A percentile compares a stretch with the other conserved stretches of the same genome.
Conservation (phyloP, 371 early-diverging fungal species). For the Batrachochytrium dendrobatidis region DNA sequence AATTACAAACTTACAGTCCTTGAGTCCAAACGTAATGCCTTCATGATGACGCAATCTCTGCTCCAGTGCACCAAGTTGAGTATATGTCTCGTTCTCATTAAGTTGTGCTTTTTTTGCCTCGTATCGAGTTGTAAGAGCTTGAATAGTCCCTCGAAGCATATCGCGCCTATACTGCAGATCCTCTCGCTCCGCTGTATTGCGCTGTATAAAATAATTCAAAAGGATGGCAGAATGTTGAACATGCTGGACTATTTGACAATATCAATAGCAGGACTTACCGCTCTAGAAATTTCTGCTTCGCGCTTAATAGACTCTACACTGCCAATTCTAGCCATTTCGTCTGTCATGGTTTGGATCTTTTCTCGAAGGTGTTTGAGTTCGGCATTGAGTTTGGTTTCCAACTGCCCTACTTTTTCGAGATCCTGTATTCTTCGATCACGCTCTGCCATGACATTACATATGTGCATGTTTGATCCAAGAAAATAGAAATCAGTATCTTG, state of each 20-base stretch:
- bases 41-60: constrained; percentile 36
- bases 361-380: constrained; percentile 32
- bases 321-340: constrained; percentile 25
- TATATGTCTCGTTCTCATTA: constrained; percentile 45
- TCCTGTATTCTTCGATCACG: constrained; percentile 40
- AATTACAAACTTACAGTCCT: constrained; percentile 32
- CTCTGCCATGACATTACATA: constrained; percentile 18
- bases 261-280: constrained; percentile 13
- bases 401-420: constrained; percentile 42
- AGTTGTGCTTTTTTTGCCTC: constrained; percentile 35
- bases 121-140: constrained; percentile 15
- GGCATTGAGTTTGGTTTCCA: constrained; percentile 39
- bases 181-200: constrained; percentile 26
- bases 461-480: not conserved
- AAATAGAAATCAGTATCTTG: not conserved
- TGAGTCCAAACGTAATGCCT: constrained; percentile 31
- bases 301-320: constrained; percentile 34
- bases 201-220: constrained; percentile 23
- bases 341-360: constrained; percentile 19
- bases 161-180: constrained; percentile 24
- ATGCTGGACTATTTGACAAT: constrained; percentile 1
- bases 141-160: constrained; percentile 22
- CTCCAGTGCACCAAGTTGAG: constrained; percentile 41
- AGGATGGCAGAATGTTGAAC: not conserved
- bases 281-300: constrained; percentile 24